Evolutionary conservation across 441 rosid genomes (phyloP).

Genomic region (Croton laevigatus): DNA sequence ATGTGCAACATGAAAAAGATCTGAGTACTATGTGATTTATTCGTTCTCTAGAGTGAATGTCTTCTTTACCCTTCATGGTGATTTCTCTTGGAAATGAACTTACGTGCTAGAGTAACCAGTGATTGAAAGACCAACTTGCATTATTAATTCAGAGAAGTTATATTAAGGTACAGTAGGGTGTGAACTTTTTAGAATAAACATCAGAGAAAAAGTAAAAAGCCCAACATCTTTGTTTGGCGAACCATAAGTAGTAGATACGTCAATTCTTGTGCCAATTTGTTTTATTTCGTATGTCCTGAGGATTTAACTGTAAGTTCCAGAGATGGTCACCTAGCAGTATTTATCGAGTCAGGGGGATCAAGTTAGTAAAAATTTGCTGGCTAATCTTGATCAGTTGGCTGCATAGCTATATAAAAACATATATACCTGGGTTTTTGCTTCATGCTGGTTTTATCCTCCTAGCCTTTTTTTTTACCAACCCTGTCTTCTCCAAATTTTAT

Average conservation of each 20-base stretch:
- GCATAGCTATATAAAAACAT: neutral
- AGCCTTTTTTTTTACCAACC: neutral
- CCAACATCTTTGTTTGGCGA: neutral
- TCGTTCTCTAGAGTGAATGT: neutral
- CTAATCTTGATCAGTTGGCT: neutral
- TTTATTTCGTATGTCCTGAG: neutral
- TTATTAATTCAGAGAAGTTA: neutral
- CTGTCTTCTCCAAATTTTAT: neutral
- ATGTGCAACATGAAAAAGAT: neutral
- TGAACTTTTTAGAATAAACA: neutral
- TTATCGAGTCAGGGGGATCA: neutral
- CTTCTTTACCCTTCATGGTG: neutral
- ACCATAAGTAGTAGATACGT: neutral
- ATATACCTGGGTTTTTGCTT: neutral
- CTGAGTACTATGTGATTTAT: neutral
- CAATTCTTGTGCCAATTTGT: neutral
- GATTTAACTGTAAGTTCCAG: neutral
- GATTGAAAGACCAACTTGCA: neutral
- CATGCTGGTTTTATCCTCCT: conserved; percentile 1
- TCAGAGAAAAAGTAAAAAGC: neutral
- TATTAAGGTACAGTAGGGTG: neutral
- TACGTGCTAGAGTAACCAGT: neutral
- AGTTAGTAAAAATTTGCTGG: neutral
- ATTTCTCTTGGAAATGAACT: neutral
- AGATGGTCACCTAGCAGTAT: neutral